Evolutionary conservation across 352 stramenopile species (phyloP), one percentile per base, ranked within the genome.

Genomic region (Phytophthora kernoviae): DNA sequence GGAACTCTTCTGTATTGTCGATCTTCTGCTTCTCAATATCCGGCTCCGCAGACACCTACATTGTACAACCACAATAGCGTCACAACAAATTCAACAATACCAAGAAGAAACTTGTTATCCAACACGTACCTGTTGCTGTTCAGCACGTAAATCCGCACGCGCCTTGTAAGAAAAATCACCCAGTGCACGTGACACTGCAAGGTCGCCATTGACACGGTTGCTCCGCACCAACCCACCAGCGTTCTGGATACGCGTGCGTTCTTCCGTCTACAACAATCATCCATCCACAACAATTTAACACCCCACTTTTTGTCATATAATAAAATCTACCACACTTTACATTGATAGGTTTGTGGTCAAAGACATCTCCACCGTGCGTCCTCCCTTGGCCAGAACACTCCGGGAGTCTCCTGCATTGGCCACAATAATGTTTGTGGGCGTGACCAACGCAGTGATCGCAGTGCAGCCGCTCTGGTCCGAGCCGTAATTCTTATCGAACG

Each of bases 331-430:
- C 58, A 30, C 17, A 5, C 12, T n/a, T 3, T 64, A 91, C 84
- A 56, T 97, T 96, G 57, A 90, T 87, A 18, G 91, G 91, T 62
- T 98, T 98, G 78, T 97, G 93, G 68, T 98, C 93, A 42, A 81
- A 90, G 87, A 96, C 75, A 96, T 91, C 24, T 85, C 77, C 17
- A 94, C 69, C 1, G 73, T 84, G 8, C 49, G 52, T 12, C 66
- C 65, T 18, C 70, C 50, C 52, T 87, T 92, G 39, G 58, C 73
- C 39, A 93, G 73, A 34, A 94, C 77, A 39, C 81, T 87, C 54
- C 87, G 73, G n/a, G 87, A 95, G 67, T 94, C 87, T 17, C 84
- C 84, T 24, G 81, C 69, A 61, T 95, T 94, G 50, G 83, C 82
- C 52, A 94, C 83, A 24, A 93, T 85, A 57, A 94, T 91, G 69